Evolutionary conservation across 1,284 basidiomycete genomes (phyloP), one percentile per base, ranked within the genome.

Genomic region (Apiotrichum brassicae): DNA sequence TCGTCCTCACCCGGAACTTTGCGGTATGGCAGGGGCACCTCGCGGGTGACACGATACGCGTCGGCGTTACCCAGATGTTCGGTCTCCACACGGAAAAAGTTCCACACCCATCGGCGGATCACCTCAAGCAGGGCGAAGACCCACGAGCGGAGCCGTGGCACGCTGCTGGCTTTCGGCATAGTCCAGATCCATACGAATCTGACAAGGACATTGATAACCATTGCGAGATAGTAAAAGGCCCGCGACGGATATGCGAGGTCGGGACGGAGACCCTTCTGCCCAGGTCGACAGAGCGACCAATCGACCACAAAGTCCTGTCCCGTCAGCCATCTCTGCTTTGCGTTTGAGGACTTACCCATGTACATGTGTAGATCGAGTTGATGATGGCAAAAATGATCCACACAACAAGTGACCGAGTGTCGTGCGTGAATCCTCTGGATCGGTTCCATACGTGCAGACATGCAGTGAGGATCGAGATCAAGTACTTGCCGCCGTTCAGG

Each of bases 41-140:
- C 66, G 13, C 63, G 53, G 6, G 65, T 66, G 19, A 60, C 53
- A 41, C 54, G 43, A 43, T 45, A 48, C 7, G 35, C 23, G 39
- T 53, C 35, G 33, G 68, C 66, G 51, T 72, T 72, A 64, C 71
- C 71, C 28, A 71, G 60, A 52, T 71, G 69, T 61, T 72, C 71
- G 14, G 71, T 71, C 51, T 72, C 70, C 4, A 72, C 30, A 20
- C 43, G 43, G 32, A 44, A 85, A 65, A 94, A 88, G 71, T 94
- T 95, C 92, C 92, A 97, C 59, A 87, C 86, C 73, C 82, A 84
- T 43, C 92, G 79, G 28, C 92, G 76, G 3, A 90, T 62, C 74
- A 91, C 81, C 66, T 97, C 92, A 25, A 89, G 65, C 45, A 85
- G 61, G 0, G 79, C 88, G 9, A 77, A 81, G 46, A 89, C 75